Percentiles rank a stretch among this genome's conserved stretches.
Evolutionary conservation across 345 rosid species (phyloP).

Genomic region (Hibiscus tridactylites): DNA sequence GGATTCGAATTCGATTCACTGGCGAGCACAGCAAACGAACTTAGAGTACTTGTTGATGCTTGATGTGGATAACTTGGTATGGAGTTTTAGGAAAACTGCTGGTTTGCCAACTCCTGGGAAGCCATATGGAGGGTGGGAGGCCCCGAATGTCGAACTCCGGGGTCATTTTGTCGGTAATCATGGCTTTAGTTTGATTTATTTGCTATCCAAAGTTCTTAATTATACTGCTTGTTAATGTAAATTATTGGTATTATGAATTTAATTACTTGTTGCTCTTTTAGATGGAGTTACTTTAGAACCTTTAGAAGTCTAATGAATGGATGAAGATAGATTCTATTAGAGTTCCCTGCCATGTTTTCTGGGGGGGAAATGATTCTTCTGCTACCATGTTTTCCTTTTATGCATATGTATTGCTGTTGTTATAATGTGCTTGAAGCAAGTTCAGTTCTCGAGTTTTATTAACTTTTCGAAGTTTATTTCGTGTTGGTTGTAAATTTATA

Average conservation of each 20-base stretch:
- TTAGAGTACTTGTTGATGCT: slow-evolving; percentile 74
- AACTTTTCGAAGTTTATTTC: not conserved
- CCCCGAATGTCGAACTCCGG: slow-evolving; percentile 53
- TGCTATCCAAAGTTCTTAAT: not conserved
- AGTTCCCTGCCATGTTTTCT: not conserved
- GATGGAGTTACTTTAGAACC: too few relatives aligned
- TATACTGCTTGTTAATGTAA: not conserved
- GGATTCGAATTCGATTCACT: slow-evolving; percentile 46
- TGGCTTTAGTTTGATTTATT: slow-evolving; percentile 13
- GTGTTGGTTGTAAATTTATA: not conserved
- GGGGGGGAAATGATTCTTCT: not conserved
- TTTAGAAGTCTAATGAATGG: too few relatives aligned
- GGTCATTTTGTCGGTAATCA: slow-evolving; percentile 88
- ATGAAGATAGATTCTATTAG: not conserved
- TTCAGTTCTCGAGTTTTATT: not conserved
- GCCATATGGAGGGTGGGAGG: slow-evolving; percentile 87
- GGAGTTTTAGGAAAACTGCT: slow-evolving; percentile 80
- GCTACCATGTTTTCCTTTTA: not conserved
- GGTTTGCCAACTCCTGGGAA: slow-evolving; percentile 60
- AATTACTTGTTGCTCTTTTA: too few relatives aligned
- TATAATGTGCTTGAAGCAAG: not conserved
- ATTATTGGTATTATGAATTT: not conserved
- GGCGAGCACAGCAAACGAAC: slow-evolving; percentile 82
- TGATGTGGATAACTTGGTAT: slow-evolving; percentile 65
- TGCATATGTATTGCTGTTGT: too few relatives aligned